Evolutionary conservation across 2,329 filamentous ascomycete species (phyloP).

Genomic region (Aspergillus quadrilineatus): DNA sequence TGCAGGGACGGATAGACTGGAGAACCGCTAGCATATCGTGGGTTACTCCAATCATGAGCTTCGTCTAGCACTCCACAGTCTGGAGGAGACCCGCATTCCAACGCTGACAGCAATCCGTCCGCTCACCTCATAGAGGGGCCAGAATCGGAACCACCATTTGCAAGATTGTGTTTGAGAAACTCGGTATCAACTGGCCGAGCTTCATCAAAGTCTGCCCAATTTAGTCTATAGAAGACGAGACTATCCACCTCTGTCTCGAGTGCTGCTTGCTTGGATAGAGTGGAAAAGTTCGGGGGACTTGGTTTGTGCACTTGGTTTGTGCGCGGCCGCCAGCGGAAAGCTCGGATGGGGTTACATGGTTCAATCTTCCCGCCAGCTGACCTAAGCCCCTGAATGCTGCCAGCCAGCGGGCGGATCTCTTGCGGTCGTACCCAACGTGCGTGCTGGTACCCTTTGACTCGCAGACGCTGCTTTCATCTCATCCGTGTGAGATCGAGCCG

Average conservation of each 20-base stretch:
- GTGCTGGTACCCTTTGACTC: too few relatives aligned
- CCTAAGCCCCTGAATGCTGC: constrained; percentile 15
- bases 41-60: constrained; percentile 1
- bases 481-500: too few relatives aligned
- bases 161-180: not conserved
- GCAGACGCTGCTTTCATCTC: too few relatives aligned
- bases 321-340: constrained; percentile 17
- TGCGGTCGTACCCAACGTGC: not conserved
- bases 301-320: constrained; percentile 8
- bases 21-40: not conserved
- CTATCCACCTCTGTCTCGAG: not conserved
- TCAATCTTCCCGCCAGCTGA: not conserved
- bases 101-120: constrained; percentile 7
- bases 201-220: too few relatives aligned
- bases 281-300: not conserved
- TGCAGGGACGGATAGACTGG: not conserved
- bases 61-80: constrained; percentile 2
- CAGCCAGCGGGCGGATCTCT: not conserved
- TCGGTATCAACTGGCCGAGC: not conserved
- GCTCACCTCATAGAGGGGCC: not conserved
- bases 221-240: too few relatives aligned
- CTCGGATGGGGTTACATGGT: constrained; percentile 24
- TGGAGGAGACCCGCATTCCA: constrained; percentile 10
- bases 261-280: not conserved
- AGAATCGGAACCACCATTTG: not conserved